These are phyloP conservation scores for Teratosphaeria epicoccoides DNA, from an alignment of 2,329 filamentous ascomycete genomes.

Conservation along the genomic window DNA sequence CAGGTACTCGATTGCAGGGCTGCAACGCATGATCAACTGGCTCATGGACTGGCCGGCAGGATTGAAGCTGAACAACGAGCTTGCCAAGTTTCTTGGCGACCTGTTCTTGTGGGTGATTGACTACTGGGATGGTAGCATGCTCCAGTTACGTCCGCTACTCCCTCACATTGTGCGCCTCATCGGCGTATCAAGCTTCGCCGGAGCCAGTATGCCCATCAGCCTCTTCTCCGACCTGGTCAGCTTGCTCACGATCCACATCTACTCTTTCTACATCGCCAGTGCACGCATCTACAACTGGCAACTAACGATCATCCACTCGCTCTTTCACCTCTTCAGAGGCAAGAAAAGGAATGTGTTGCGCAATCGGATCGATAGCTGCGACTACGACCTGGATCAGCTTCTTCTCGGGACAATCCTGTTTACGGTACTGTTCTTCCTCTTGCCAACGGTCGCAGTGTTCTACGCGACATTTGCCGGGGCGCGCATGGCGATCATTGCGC, in stretches of 20 bases:
- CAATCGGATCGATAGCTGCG: conserved; percentile 96
- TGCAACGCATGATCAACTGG: conserved; percentile 86
- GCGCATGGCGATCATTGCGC: conserved; percentile 84
- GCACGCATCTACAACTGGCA: conserved; percentile 98
- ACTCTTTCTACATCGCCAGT: conserved; percentile 94
- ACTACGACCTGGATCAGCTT: conserved; percentile 95
- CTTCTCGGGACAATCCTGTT: conserved; percentile 94
- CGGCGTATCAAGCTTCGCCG: conserved; percentile 87
- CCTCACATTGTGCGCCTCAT: conserved; percentile 84
- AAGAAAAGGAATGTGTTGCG: conserved; percentile 96
- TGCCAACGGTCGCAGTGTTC: conserved; percentile 92
- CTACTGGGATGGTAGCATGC: conserved; percentile 83
- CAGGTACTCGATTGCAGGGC: conserved; percentile 75
- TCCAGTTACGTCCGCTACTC: conserved; percentile 65
- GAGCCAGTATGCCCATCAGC: conserved; percentile 92
- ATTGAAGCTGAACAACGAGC: conserved; percentile 85
- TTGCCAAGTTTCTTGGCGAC: conserved; percentile 88
- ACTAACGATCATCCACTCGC: conserved; percentile 85
- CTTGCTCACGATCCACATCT: conserved; percentile 86
- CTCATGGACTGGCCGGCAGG: conserved; percentile 93
- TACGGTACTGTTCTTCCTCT: conserved; percentile 83
- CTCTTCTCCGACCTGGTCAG: conserved; percentile 91
- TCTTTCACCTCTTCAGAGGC: conserved; percentile 97
- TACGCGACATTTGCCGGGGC: conserved; percentile 93
- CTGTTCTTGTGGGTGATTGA: conserved; percentile 98